Base-by-base conservation (phyloP, 345 rosid genomes). In the Iberis pinnata region DNA sequence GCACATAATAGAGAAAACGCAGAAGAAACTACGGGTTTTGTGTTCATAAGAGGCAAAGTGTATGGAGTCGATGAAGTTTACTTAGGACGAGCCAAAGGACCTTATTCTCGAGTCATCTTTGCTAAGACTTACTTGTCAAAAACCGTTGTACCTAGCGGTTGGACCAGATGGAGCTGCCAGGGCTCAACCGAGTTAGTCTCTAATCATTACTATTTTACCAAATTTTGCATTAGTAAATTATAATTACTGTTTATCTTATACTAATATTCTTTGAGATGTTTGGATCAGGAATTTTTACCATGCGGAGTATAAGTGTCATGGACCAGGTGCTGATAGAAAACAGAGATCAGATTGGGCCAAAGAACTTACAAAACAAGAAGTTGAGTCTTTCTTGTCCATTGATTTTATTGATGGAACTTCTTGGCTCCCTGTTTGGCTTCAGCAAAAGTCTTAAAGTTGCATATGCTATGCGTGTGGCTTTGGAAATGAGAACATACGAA, bases 151-250 rank as follows among this genome's bases (percentile, higher is more conserved):
- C 82, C 92, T 2, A 20, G 58, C 0, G 96, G 95, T 16, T 87
- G 95, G 98, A 84, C 92, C 25, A 83, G 84, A 27, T 84, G 98
- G 95, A 84, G 95, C 69, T 84, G 71, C 50, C 18, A 20, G 0
- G 89, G 89, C 51, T 46, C 63, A 2, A 67, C 92, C 2, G 49
- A 82, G 95, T 86, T 66, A 75, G 94, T 22, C 15, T 42, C 14
- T n/a, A 16, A 33, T 8, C 8, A 8, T 36, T 24, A 11, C 9
- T 0, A n/a, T 15, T 26, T 18, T 14, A 14, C 14, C 2, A 18
- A 29, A 20, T 46, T 53, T 20, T 1, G n/a, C n/a, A n/a, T n/a
- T 8, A 39, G 14, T 57, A 14, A 18, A 7, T 29, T 2, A 10
- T 16, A 20, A 7, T 22, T 18, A 24, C 18, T 55, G 10, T 57